Base-by-base conservation (phyloP, 2,329 filamentous ascomycete species). In the Colletotrichum truncatum region DNA sequence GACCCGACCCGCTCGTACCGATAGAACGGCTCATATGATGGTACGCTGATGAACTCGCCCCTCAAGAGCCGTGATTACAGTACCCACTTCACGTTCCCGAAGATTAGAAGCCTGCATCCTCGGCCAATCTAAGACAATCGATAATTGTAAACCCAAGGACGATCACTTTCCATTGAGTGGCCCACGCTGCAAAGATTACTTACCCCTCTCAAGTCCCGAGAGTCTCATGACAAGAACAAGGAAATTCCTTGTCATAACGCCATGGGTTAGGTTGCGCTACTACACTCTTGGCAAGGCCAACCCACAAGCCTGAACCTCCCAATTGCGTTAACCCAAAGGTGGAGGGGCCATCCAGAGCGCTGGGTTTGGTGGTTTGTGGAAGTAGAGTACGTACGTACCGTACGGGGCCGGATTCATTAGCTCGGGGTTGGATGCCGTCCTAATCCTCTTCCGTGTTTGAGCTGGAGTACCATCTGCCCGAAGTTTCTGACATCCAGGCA, bases 111-210 rank as follows among this genome's bases (percentile, higher is more conserved):
- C 25, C 16, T 41, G 43, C 34, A 45, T 38, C 23, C 48, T 30
- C 41, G 32, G 26, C 49, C 62, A 55, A 56, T 45, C 62, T 26
- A 38, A 49, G 57, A 55, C 39, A 43, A 38, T 38, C 18, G 34
- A 62, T 41, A 41, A 41, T 16, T 14, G n/a, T n/a, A n/a, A 36
- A 38, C 36, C 18, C 32, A 23, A 51, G 16, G 25, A 12, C 43
- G 43, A 51, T 62, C 16, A 16, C 28, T 32, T 45, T 21, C n/a
- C 25, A 25, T 16, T 26, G 32, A 18, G 26, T 52, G 6, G 39
- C 46, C 48, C 49, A 49, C 62, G 49, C 49, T 62, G 49, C 12
- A 55, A 57, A 65, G 43, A 62, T 65, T 65, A 32, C 43, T n/a
- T 28, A 51, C 62, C 43, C 62, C 62, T 41, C 62, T 48, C 18